Conservation (phyloP, 2,329 filamentous ascomycete genomes). For the Colletotrichum magnum region DNA sequence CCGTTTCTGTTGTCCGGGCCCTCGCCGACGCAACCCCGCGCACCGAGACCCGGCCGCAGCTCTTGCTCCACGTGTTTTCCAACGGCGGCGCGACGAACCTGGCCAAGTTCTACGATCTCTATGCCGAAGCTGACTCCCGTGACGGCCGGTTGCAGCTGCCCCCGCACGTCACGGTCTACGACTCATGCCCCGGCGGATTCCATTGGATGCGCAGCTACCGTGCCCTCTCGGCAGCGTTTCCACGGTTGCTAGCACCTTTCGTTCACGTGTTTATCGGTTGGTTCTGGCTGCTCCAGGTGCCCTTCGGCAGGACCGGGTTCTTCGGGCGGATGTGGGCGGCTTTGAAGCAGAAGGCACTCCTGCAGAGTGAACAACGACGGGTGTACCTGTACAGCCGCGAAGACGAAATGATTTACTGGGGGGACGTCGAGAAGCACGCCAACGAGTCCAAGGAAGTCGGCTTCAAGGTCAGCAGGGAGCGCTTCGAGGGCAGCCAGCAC, state of each 20-base stretch:
- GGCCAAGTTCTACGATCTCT: constrained; percentile 54
- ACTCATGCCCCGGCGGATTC: constrained; percentile 65
- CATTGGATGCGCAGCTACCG: constrained; percentile 55
- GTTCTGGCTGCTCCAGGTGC: constrained; percentile 50
- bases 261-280: constrained; percentile 51
- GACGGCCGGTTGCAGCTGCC: constrained; percentile 50
- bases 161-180: constrained; percentile 59
- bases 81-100: constrained; percentile 65
- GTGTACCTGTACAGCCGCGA: constrained; percentile 67
- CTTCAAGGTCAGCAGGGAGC: constrained; percentile 59
- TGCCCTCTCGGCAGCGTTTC: constrained; percentile 54
- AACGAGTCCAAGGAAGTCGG: constrained; percentile 55
- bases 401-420: constrained; percentile 62
- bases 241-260: constrained; percentile 51
- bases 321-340: constrained; percentile 53
- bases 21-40: constrained; percentile 44
- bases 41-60: constrained; percentile 42
- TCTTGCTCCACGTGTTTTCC: constrained; percentile 66
- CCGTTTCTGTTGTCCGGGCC: constrained; percentile 55
- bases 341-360: constrained; percentile 52
- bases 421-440: constrained; percentile 64
- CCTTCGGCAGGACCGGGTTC: constrained; percentile 47
- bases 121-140: constrained; percentile 44
- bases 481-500: constrained; percentile 63
- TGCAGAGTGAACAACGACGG: constrained; percentile 57